Base-by-base conservation (phyloP, 352 stramenopile genomes). In the Globisporangium middletonii region DNA sequence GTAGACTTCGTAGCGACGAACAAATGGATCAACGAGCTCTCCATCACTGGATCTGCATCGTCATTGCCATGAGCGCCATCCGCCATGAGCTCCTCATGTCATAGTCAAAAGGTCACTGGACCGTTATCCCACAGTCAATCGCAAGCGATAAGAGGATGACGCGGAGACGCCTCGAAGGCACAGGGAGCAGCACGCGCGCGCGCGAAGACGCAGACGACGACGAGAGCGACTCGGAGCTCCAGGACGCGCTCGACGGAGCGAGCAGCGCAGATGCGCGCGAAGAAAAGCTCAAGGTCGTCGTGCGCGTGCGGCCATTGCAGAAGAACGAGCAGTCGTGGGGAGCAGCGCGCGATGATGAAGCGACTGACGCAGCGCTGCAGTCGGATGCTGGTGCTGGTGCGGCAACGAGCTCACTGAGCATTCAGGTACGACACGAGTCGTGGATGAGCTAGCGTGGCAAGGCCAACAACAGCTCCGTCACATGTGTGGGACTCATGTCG, bases 211-310 rank as follows among this genome's bases (percentile, higher is more conserved):
- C 41, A 7, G 43, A 47, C 13, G 49, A 46, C 4, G 48, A 46
- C 11, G 35, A 48, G 2, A 43, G 51, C 2, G 42, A 30, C 26
- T 28, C 44, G 23, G 49, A 62, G 38, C 43, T 48, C 18, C 19
- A 28, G 18, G 4, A 33, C 16, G n/a, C 11, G 13, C n/a, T 41
- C 3, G 18, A 15, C 37, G 45, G 26, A 48, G 43, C 8, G 19
- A 30, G 27, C 38, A 30, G 30, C 41, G 12, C 18, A 1, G 43
- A 48, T 18, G 28, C 48, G 4, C 58, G 56, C 19, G 76, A 82
- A 48, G 77, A 88, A 57, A 84, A 77, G 42, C 58, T 88, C 52
- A 86, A 84, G 53, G 75, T 89, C 1, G 69, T 89, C 8, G 72
- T 89, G 28, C 73, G 79, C 26, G 68, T 87, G 37, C 65, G 79